A percentile compares a stretch with the other conserved stretches of the same genome.
Conservation (phyloP, 768 basidiomycete species). For the Tulasnella sp. region DNA sequence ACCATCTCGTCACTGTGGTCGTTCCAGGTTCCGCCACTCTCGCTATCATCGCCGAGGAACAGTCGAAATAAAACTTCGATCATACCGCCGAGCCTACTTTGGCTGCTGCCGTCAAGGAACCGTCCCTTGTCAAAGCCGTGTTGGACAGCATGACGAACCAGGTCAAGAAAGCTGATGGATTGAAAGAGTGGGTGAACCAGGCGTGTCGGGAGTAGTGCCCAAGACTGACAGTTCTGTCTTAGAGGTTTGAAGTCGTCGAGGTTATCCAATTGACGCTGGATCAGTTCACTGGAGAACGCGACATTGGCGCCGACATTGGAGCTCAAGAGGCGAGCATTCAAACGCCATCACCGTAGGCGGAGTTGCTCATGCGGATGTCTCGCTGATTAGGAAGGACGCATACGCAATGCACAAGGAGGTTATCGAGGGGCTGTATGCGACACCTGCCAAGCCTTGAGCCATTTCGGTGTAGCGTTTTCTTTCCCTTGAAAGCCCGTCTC, state of each 20-base stretch:
- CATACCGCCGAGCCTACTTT: conserved; percentile 53
- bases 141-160: conserved; percentile 54
- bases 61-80: conserved; percentile 48
- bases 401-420: conserved; percentile 19
- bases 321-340: conserved; percentile 40
- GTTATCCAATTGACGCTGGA: conserved; percentile 69
- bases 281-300: conserved; percentile 71
- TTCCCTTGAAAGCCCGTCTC: too few species aligned
- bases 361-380: background rate
- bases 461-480: background rate
- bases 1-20: conserved; percentile 78
- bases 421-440: conserved; percentile 25
- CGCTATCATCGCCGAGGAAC: conserved; percentile 50
- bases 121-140: conserved; percentile 55
- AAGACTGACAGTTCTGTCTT: conserved; percentile 14
- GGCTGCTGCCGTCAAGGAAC: conserved; percentile 54
- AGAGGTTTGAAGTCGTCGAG: conserved; percentile 88
- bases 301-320: conserved; percentile 91
- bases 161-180: conserved; percentile 51
- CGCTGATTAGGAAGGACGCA: conserved; percentile 16
- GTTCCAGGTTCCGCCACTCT: conserved; percentile 79
- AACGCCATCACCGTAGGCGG: too few species aligned
- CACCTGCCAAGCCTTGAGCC: background rate
- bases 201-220: background rate
- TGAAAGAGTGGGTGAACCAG: conserved; percentile 64